Conservation (phyloP, 306 rosid genomes). For the Myrica gale region DNA sequence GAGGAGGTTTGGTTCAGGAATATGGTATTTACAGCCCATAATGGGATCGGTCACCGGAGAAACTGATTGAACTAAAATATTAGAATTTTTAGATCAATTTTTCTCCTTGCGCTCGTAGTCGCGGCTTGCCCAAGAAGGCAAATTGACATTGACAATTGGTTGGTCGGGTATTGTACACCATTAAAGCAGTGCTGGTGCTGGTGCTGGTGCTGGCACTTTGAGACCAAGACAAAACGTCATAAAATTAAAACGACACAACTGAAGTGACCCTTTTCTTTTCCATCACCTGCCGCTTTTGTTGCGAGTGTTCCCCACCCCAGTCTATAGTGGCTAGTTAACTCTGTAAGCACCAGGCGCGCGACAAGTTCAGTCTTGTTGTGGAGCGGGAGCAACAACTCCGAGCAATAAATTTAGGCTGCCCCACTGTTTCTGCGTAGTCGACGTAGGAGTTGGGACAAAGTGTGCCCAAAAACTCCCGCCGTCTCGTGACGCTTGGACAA, state of each 20-base stretch:
- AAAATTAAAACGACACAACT: constrained; percentile 17
- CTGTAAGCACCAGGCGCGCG: constrained; percentile 3
- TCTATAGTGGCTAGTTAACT: neutral
- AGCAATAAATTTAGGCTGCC: constrained; percentile 18
- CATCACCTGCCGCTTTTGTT: neutral
- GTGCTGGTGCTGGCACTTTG: neutral
- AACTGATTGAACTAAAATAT: neutral
- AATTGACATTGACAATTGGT: neutral
- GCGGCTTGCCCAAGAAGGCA: neutral
- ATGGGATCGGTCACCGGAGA: too few species aligned
- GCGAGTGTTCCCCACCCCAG: neutral
- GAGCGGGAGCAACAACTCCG: constrained; percentile 1
- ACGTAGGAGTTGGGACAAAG: neutral
- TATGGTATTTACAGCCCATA: too few species aligned
- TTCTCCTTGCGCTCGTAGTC: neutral
- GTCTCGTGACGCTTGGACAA: neutral
- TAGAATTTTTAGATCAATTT: too few species aligned
- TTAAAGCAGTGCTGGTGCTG: constrained; percentile 1
- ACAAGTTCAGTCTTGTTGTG: constrained; percentile 6
- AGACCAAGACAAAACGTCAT: constrained; percentile 28
- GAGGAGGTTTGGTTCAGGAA: too few species aligned
- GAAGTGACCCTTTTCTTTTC: constrained; percentile 11
- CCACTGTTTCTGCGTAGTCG: constrained; percentile 7
- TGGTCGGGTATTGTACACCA: neutral
- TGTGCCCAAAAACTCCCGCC: neutral